Percentiles rank a stretch among this genome's conserved stretches.
Conservation (phyloP, 495 filamentous ascomycete genomes). For the Amniculicola lignicola region DNA sequence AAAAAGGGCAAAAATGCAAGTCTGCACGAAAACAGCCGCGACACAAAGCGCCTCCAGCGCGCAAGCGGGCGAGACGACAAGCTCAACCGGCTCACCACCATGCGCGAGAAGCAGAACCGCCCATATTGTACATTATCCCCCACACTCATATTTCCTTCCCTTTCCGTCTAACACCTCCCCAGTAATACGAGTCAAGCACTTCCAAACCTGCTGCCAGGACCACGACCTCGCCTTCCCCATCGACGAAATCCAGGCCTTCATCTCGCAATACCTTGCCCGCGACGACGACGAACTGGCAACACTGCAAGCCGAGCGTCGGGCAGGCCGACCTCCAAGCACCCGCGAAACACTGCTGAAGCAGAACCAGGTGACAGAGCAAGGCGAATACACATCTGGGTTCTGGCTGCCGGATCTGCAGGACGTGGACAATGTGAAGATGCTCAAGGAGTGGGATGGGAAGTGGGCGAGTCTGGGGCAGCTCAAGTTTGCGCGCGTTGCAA, state of each 20-base stretch:
- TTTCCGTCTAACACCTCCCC: background rate
- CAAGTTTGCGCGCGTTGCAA: conserved; percentile 48
- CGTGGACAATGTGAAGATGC: conserved; percentile 49
- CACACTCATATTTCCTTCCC: background rate
- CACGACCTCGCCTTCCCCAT: conserved; percentile 51
- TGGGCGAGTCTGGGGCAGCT: conserved; percentile 59
- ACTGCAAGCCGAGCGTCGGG: conserved; percentile 70
- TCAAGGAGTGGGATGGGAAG: conserved; percentile 60
- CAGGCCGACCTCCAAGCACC: conserved; percentile 74
- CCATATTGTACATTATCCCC: conserved; percentile 55
- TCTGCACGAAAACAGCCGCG: conserved; percentile 79
- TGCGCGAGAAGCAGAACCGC: conserved; percentile 63
- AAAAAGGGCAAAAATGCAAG: conserved; percentile 65
- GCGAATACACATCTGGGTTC: conserved; percentile 81
- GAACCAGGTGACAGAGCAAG: conserved; percentile 64
- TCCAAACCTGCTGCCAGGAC: conserved; percentile 61
- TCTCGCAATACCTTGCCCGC: conserved; percentile 69
- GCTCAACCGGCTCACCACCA: conserved; percentile 60
- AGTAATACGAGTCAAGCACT: conserved; percentile 73
- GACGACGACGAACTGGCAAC: conserved; percentile 70
- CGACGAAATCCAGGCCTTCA: conserved; percentile 58
- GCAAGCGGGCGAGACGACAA: conserved; percentile 74
- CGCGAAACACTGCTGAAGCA: conserved; percentile 74
- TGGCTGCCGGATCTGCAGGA: conserved; percentile 65
- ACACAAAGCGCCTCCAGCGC: conserved; percentile 69